Base-by-base conservation (phyloP, 768 basidiomycete genomes). In the Rhodocollybia butyracea region DNA sequence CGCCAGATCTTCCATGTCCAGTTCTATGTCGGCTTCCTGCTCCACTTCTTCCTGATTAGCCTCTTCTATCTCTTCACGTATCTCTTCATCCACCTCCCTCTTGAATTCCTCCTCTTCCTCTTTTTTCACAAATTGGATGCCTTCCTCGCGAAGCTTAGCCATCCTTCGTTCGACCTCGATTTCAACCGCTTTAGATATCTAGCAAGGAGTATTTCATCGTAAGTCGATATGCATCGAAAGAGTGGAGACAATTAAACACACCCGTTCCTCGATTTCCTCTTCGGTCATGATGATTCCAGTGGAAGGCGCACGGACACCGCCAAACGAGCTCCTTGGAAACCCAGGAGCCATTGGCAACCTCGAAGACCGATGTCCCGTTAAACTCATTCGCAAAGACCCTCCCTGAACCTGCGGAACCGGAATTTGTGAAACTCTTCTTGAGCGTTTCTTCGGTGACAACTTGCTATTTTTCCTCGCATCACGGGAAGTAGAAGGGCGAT, bases 151-250 rank as follows among this genome's bases (percentile, higher is more conserved):
- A 8, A 48, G 13, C 30, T 48, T 12, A 3, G 27, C 32, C 13
- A 48, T 13, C 31, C 46, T 29, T 13, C 46, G 46, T 34, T 48
- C 46, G 5, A 48, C 46, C 24, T 48, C 46, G 5, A 34, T 30
- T 32, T 48, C 30, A 19, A 48, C 46, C 5, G 46, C 46, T 34
- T 48, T 48, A 5, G 30, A 48, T 32, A 48, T 48, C 46, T 48
- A 22, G 0, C n/a, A 21, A 1, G 5, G 46, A 7, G 30, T 30
- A 34, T 32, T 3, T 21, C 1, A 30, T 17, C 5, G n/a, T 21
- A 30, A n/a, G 30, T 29, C 2, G 7, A 29, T 29, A 27, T 29
- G 15, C 27, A 8, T 22, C 1, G 31, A 48, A 19, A n/a, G 13
- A 31, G 11, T 11, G 11, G 19, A 42, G 22, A n/a, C n/a, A n/a